Conservation (phyloP, 306 rosid genomes). For the Vicia sativa region DNA sequence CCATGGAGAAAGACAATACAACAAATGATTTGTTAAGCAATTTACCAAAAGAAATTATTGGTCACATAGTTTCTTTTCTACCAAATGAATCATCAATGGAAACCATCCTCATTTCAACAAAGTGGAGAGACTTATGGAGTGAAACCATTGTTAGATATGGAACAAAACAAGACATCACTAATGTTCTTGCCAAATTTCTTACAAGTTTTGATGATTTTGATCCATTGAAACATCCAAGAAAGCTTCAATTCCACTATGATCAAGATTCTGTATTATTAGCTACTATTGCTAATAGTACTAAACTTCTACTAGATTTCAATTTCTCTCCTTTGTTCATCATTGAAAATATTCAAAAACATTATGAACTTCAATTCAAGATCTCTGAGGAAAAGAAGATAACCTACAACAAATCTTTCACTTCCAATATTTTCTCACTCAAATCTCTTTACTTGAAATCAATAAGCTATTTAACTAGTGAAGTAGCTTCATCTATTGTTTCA, state of each 20-base stretch:
- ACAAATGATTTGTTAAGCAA: constrained; percentile 30
- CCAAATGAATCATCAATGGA: constrained; percentile 65
- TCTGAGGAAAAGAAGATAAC: constrained; percentile 30
- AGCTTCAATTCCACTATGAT: constrained; percentile 56
- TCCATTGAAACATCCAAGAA: constrained; percentile 62
- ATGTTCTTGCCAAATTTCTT: constrained; percentile 44
- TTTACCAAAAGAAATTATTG: constrained; percentile 52
- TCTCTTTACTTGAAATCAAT: constrained; percentile 70
- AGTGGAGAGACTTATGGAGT: constrained; percentile 78
- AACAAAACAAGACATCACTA: constrained; percentile 38
- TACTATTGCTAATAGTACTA: constrained; percentile 54
- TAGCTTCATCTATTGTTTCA: constrained; percentile 56
- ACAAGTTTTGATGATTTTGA: constrained; percentile 47
- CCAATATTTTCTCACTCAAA: constrained; percentile 51
- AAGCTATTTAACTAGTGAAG: constrained; percentile 44
- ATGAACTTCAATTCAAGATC: constrained; percentile 47
- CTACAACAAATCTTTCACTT: constrained; percentile 36
- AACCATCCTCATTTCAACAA: constrained; percentile 62
- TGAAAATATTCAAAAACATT: constrained; percentile 38
- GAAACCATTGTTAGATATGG: constrained; percentile 44
- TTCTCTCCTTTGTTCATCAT: constrained; percentile 41
- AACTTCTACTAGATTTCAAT: constrained; percentile 63
- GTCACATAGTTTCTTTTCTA: constrained; percentile 62
- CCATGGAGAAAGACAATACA: constrained; percentile 33
- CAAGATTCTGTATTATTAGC: constrained; percentile 46